Evolutionary conservation across 805 yeast species (phyloP).

Genomic region (Ogataea haglerorum): DNA sequence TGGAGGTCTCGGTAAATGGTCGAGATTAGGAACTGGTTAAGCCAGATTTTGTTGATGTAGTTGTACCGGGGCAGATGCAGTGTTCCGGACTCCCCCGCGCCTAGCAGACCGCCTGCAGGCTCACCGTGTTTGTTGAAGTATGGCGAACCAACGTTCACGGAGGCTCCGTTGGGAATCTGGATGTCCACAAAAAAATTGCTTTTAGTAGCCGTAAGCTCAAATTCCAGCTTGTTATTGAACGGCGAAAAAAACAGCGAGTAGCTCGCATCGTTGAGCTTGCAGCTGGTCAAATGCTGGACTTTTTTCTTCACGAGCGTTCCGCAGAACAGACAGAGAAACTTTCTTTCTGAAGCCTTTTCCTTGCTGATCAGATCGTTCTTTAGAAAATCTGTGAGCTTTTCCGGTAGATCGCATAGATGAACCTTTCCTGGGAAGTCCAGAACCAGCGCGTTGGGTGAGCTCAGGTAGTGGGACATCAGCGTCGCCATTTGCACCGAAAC

Average conservation of each 20-base stretch:
- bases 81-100: slow-evolving; percentile 53
- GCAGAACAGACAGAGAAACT: slow-evolving; percentile 26
- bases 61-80: slow-evolving; percentile 52
- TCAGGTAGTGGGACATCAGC: slow-evolving; percentile 4
- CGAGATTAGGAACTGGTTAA: slow-evolving; percentile 40
- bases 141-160: slow-evolving; percentile 50
- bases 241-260: slow-evolving; percentile 28
- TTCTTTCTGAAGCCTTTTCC: slow-evolving; percentile 18
- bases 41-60: slow-evolving; percentile 57
- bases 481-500: slow-evolving; percentile 18
- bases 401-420: slow-evolving; percentile 23
- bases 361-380: slow-evolving; percentile 42
- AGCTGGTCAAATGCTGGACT: slow-evolving; percentile 17
- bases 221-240: slow-evolving; percentile 22
- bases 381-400: slow-evolving; percentile 43
- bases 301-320: slow-evolving; percentile 20
- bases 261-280: slow-evolving; percentile 22
- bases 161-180: slow-evolving; percentile 20
- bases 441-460: slow-evolving; percentile 33
- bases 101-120: slow-evolving; percentile 52
- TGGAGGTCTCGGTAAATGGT: slow-evolving; percentile 16
- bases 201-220: slow-evolving; percentile 23
- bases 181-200: slow-evolving; percentile 29
- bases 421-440: slow-evolving; percentile 28
- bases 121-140: slow-evolving; percentile 77